A percentile compares a stretch with the other conserved stretches of the same genome.
Evolutionary conservation across 495 filamentous ascomycete genomes (phyloP).

Genomic region (Penicillium soppii): DNA sequence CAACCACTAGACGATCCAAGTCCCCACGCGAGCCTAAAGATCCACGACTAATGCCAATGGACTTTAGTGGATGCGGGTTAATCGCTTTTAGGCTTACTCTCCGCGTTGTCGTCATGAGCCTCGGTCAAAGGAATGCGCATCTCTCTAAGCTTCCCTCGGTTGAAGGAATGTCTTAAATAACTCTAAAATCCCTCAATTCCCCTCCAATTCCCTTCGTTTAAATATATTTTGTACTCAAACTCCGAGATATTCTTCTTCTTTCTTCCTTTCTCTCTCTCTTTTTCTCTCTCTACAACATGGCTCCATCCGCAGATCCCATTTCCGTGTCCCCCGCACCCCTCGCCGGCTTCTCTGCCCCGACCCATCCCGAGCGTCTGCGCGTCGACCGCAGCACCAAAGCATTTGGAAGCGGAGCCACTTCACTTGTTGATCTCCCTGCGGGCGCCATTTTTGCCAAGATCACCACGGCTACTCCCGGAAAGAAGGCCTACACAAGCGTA

Average conservation of each 20-base stretch:
- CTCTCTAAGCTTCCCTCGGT: conserved; percentile 12
- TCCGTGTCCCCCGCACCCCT: conserved; percentile 5
- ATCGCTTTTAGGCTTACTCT: background rate
- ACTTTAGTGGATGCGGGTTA: conserved; percentile 1
- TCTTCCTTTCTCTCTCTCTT: background rate
- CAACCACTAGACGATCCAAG: conserved; percentile 9
- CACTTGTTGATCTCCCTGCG: conserved; percentile 59
- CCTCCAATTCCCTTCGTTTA: background rate
- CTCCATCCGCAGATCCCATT: conserved; percentile 20
- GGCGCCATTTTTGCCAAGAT: conserved; percentile 59
- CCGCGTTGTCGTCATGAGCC: background rate
- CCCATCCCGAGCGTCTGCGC: conserved; percentile 36
- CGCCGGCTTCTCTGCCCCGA: conserved; percentile 21
- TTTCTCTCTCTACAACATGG: conserved; percentile 9
- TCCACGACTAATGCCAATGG: background rate
- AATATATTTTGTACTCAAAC: background rate
- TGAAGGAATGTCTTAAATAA: conserved; percentile 10
- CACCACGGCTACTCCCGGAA: conserved; percentile 51
- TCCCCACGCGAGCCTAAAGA: conserved; percentile 1
- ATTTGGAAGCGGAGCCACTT: conserved; percentile 63
- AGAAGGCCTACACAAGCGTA: conserved; percentile 68
- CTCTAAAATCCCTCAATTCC: background rate
- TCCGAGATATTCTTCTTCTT: background rate
- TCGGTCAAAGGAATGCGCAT: background rate
- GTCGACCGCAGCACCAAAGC: conserved; percentile 39